Conservation (phyloP, 78 protist species). For the Creolimax fragrantissima region DNA sequence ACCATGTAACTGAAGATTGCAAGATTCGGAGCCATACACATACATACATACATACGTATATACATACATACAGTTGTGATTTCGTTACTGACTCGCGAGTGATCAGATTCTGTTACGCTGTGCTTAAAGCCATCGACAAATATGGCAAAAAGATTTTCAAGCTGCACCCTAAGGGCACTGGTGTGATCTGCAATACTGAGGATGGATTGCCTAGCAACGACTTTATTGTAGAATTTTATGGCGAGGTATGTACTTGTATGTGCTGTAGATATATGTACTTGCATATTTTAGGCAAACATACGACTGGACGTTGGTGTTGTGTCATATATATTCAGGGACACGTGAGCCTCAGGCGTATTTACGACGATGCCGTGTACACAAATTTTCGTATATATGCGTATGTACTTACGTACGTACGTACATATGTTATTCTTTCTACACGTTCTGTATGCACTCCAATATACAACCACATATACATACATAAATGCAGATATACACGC, state of each 20-base stretch:
- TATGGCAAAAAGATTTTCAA: neutral
- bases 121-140: neutral
- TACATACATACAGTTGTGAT: neutral
- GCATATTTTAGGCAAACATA: too few species aligned
- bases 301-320: too few species aligned
- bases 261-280: too few species aligned
- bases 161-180: neutral
- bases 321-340: too few species aligned
- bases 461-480: neutral
- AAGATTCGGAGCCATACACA: too few species aligned
- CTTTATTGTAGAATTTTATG: neutral
- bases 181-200: neutral
- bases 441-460: neutral
- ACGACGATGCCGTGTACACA: too few species aligned
- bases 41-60: too few species aligned
- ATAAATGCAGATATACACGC: neutral
- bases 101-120: neutral
- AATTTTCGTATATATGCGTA: neutral
- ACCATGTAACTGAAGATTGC: too few species aligned
- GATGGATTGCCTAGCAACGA: neutral
- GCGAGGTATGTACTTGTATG: slow-evolving; percentile 8
- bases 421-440: neutral
- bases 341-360: too few species aligned
- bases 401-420: neutral
- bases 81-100: neutral